Percentiles rank a stretch among this genome's conserved stretches.
These are phyloP conservation scores for Nicotiana tomentosiformis DNA, from an alignment of 257 asterid genomes.

Conservation along the genomic window DNA sequence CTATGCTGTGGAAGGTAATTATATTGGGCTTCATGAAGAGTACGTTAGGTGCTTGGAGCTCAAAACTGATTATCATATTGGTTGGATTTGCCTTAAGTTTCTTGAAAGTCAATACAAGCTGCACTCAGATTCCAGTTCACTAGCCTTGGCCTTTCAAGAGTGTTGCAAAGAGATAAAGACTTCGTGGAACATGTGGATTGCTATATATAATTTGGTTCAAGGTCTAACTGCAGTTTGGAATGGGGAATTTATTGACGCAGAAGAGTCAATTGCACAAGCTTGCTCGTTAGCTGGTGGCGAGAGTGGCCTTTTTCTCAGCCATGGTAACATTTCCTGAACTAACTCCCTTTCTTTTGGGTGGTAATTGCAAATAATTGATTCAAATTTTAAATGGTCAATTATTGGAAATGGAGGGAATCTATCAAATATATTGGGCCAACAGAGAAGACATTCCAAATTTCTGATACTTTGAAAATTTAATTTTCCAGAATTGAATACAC, in stretches of 20 bases:
- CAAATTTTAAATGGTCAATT: too few relatives aligned
- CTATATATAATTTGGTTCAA: slow-evolving; percentile 61
- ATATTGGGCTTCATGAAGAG: slow-evolving; percentile 39
- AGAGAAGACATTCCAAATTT: too few relatives aligned
- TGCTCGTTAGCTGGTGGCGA: slow-evolving; percentile 57
- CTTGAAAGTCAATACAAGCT: slow-evolving; percentile 61
- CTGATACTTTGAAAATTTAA: too few relatives aligned
- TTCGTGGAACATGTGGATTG: slow-evolving; percentile 68
- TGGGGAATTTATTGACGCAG: slow-evolving; percentile 63
- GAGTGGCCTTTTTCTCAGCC: slow-evolving; percentile 67
- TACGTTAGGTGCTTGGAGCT: slow-evolving; percentile 70
- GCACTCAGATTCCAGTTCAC: slow-evolving; percentile 37
- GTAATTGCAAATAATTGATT: too few relatives aligned
- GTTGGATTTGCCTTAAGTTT: slow-evolving; percentile 80
- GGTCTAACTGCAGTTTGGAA: slow-evolving; percentile 65
- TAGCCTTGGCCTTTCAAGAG: slow-evolving; percentile 50
- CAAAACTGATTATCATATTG: slow-evolving; percentile 61
- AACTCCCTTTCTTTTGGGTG: background rate
- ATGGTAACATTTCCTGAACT: slow-evolving; percentile 47
- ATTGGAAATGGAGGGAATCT: too few relatives aligned
- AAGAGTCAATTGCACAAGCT: slow-evolving; percentile 64
- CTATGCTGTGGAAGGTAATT: slow-evolving; percentile 56
- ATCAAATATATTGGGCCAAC: too few relatives aligned
- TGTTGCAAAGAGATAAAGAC: slow-evolving; percentile 58
- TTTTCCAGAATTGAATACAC: too few relatives aligned